Percentiles rank a stretch among this genome's conserved stretches.
Conservation (phyloP, 495 filamentous ascomycete genomes). For the Lophium mytilinum region DNA sequence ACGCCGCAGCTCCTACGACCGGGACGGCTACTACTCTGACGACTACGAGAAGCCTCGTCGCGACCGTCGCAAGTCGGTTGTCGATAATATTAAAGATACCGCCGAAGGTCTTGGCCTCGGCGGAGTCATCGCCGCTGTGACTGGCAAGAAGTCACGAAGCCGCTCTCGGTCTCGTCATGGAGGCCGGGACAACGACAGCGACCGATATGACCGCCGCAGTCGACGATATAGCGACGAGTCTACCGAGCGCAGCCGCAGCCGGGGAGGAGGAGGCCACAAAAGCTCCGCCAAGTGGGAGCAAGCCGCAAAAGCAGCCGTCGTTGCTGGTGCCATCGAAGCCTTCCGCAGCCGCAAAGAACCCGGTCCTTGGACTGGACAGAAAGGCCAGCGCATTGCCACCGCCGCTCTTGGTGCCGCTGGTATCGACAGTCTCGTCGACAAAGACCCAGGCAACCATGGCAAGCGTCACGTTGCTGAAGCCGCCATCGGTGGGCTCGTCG, state of each 20-base stretch:
- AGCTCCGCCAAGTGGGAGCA: conserved; percentile 65
- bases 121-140: conserved; percentile 32
- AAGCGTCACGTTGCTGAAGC: conserved; percentile 65
- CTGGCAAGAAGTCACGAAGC: conserved; percentile 39
- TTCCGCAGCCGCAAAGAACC: conserved; percentile 80
- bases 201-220: conserved; percentile 18
- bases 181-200: conserved; percentile 28
- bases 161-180: conserved; percentile 24
- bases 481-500: conserved; percentile 74
- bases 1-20: conserved; percentile 19
- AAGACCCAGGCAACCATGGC: conserved; percentile 63
- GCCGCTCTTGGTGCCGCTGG: conserved; percentile 79
- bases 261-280: conserved; percentile 36
- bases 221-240: conserved; percentile 41
- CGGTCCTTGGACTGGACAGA: conserved; percentile 74
- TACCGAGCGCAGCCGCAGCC: conserved; percentile 45
- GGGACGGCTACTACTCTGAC: conserved; percentile 31
- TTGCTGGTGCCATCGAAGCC: conserved; percentile 80
- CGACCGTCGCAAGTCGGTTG: conserved; percentile 35
- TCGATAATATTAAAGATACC: conserved; percentile 28
- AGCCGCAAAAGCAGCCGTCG: conserved; percentile 75
- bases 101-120: conserved; percentile 35
- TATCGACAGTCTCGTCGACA: conserved; percentile 66
- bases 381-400: conserved; percentile 79
- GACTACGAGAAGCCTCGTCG: conserved; percentile 24